Percentiles rank a stretch among this genome's conserved stretches.
Conservation (phyloP, 345 rosid species). For the Anastatica hierochuntica region DNA sequence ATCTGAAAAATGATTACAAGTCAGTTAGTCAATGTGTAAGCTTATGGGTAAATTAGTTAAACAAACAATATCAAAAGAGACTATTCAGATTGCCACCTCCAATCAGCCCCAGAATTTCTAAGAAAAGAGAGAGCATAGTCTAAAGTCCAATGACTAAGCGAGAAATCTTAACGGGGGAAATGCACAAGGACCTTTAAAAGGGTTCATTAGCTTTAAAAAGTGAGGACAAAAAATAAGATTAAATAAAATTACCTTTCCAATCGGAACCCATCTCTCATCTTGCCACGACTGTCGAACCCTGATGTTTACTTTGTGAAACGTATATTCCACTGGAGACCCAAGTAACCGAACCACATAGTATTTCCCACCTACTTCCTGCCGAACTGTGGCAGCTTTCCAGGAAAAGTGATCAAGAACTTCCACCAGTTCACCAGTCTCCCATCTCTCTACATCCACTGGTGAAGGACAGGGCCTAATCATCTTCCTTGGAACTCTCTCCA, state of each 20-base stretch:
- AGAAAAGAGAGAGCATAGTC: too few species aligned
- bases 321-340: conserved; percentile 32
- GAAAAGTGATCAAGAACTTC: conserved; percentile 45
- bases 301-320: conserved; percentile 31
- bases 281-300: conserved; percentile 62
- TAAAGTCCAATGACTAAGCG: too few species aligned
- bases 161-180: too few species aligned
- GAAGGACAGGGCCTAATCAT: conserved; percentile 64
- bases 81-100: too few species aligned
- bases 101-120: too few species aligned
- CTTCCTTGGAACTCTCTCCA: conserved; percentile 53
- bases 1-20: conserved; percentile 29
- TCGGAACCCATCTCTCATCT: conserved; percentile 46
- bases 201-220: not conserved
- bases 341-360: conserved; percentile 40
- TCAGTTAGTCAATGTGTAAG: conserved; percentile 15
- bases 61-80: too few species aligned
- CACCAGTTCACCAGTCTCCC: conserved; percentile 51
- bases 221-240: too few species aligned
- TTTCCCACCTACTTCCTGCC: conserved; percentile 23
- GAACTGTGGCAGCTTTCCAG: conserved; percentile 53
- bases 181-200: too few species aligned
- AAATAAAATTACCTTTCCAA: conserved; percentile 38
- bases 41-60: not conserved
- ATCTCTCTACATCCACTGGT: conserved; percentile 30